phyloP scores from a whole-genome alignment of 352 stramenopile species.

The Globisporangium cystogenes region DNA sequence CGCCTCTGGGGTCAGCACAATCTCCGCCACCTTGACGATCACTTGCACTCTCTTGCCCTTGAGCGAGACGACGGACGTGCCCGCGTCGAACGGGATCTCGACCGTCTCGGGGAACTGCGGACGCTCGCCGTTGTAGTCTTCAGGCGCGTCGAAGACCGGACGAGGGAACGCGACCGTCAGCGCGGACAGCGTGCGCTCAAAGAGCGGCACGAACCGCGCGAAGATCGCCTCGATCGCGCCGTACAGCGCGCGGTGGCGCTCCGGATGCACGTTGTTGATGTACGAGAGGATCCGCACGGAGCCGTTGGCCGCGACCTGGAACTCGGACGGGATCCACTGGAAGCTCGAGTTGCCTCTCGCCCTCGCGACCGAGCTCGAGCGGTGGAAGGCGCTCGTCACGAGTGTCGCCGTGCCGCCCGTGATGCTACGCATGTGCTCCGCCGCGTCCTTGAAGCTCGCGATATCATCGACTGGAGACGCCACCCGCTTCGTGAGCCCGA shows the following conservation, averaged over 20 bases:
- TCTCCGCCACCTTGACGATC: slow-evolving; percentile 50
- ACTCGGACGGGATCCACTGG: slow-evolving; percentile 39
- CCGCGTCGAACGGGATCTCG: background rate
- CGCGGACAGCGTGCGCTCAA: slow-evolving; percentile 20
- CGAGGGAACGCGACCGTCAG: background rate
- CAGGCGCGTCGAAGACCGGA: background rate
- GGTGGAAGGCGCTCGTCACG: slow-evolving; percentile 13
- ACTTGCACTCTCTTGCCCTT: slow-evolving; percentile 23
- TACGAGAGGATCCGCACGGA: slow-evolving; percentile 26
- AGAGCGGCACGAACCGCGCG: slow-evolving; percentile 27
- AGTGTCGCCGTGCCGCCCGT: too few relatives aligned
- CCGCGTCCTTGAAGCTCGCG: too few relatives aligned
- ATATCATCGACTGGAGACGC: too few relatives aligned
- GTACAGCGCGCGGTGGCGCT: slow-evolving; percentile 21
- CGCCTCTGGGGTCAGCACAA: slow-evolving; percentile 34
- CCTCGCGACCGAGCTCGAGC: background rate
- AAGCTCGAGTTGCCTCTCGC: slow-evolving; percentile 7
- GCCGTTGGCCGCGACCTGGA: slow-evolving; percentile 16
- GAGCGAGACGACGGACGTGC: slow-evolving; percentile 8
- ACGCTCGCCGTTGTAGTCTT: slow-evolving; percentile 10
- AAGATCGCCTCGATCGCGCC: slow-evolving; percentile 25
- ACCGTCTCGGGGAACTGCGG: slow-evolving; percentile 11
- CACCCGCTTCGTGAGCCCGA: too few relatives aligned
- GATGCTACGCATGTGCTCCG: too few relatives aligned
- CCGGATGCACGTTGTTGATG: slow-evolving; percentile 53